Evolutionary conservation across 768 basidiomycete species (phyloP), one percentile per base, ranked within the genome.

Genomic region (Phanerochaete sordida): DNA sequence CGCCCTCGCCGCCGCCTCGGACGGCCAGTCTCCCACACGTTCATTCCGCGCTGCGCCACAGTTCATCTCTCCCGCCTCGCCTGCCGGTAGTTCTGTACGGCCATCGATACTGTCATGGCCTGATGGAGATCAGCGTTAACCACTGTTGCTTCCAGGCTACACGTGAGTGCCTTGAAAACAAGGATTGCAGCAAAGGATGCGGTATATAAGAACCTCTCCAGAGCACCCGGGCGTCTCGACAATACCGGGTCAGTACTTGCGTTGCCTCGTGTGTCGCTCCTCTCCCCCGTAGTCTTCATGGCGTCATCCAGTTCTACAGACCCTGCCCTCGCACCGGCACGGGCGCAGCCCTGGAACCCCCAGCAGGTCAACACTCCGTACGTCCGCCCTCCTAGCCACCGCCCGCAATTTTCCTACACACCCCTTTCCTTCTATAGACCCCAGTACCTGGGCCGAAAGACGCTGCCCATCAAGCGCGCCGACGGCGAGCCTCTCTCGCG

Each of bases 401-500:
- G 6, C 26, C 23, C 49, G 44, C 50, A 24, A 24, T 5, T 21
- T 35, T 26, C 35, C 51, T n/a, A 39, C 39, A 30, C 39, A 46
- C 52, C 47, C 61, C 45, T 86, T 69, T 80, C 70, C 81, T 83
- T 65, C 71, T 73, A 65, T 62, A 75, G 74, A 37, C 68, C 73
- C 21, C 74, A 75, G 61, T 76, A 76, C 62, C 69, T 73, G 49
- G 73, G 73, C 48, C 65, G 75, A 44, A 88, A 86, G 72, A 85
- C 86, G 35, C 77, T 90, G 59, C 88, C 90, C 55, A 91, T 91
- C 73, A 91, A 91, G 75, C 85, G 87, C 66, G 83, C 82, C 67
- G 91, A 93, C 70, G 91, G 89, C 13, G 90, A 92, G 67, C 88
- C 90, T 56, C 79, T 95, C 63, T 87, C 87, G 24, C 84, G 92